These are phyloP conservation scores for Microsporum audouinii DNA, from an alignment of 2,329 filamentous ascomycete genomes.

Conservation along the genomic window DNA sequence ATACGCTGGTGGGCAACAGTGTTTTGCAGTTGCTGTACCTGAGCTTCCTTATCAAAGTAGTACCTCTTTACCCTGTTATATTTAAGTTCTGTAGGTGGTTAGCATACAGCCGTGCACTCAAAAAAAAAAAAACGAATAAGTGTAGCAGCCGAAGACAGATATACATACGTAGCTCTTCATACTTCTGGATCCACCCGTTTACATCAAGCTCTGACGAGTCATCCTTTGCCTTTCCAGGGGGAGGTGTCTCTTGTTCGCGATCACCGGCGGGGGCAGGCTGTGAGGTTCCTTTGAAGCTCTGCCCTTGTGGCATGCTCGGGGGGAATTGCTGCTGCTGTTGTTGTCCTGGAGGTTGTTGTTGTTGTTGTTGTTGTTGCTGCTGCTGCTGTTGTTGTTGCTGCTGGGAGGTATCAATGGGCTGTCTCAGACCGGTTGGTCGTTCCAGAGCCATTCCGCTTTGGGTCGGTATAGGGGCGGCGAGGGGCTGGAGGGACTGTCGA, in stretches of 20 bases:
- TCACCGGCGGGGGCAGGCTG: slow-evolving; percentile 27
- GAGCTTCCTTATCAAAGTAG: slow-evolving; percentile 83
- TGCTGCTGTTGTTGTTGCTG: slow-evolving; percentile 4
- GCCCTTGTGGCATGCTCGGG: slow-evolving; percentile 17
- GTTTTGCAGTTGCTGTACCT: slow-evolving; percentile 91
- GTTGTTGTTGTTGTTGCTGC: slow-evolving; percentile 7
- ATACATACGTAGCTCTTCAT: slow-evolving; percentile 37
- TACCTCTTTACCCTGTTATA: slow-evolving; percentile 97
- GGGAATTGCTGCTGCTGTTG: slow-evolving; percentile 10
- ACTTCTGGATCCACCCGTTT: slow-evolving; percentile 32
- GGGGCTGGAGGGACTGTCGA: slow-evolving; percentile 15
- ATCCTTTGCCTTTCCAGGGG: slow-evolving; percentile 26
- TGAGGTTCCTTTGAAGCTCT: slow-evolving; percentile 20
- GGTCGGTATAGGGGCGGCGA: slow-evolving; percentile 5
- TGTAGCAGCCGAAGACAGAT: not conserved
- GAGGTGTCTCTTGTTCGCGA: slow-evolving; percentile 38
- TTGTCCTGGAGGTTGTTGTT: not conserved
- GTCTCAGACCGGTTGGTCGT: slow-evolving; percentile 14
- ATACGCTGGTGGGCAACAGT: slow-evolving; percentile 93
- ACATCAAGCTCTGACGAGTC: slow-evolving; percentile 35
- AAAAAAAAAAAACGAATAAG: not conserved
- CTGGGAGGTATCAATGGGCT: slow-evolving; percentile 8
- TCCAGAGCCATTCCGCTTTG: slow-evolving; percentile 13
- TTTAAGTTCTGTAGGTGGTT: slow-evolving; percentile 57
- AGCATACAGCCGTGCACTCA: not conserved